Base-by-base conservation (phyloP, 495 filamentous ascomycete species). In the Penicillium taxi region DNA sequence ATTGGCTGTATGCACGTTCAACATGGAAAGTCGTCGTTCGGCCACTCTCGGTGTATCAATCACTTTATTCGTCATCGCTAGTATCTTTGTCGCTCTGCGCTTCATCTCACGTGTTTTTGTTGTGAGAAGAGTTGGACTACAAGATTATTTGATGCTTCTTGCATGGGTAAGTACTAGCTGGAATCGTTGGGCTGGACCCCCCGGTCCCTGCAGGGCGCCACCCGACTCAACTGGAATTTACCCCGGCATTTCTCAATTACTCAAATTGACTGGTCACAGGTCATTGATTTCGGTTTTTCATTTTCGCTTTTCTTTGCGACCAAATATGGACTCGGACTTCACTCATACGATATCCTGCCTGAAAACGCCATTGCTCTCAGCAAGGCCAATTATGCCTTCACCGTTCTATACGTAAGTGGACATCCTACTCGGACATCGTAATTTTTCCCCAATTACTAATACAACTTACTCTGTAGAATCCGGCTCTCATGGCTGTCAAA, bases 151-250 rank as follows among this genome's bases (percentile, higher is more conserved):
- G 48, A 94, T 96, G 43, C 53, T 87, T 15, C 26, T 86, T 39
- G 86, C 88, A 44, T 95, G 85, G 89, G 71, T 86, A 66, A 46
- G 66, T 62, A n/a, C n/a, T n/a, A n/a, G n/a, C n/a, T n/a, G n/a
- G n/a, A n/a, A n/a, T n/a, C n/a, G n/a, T n/a, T n/a, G n/a, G n/a
- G n/a, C n/a, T n/a, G n/a, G 12, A 15, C 40, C 18, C 34, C 24
- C 15, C 23, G 23, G 29, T 38, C 12, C 41, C 50, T 53, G 41
- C 53, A 53, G 39, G 33, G 23, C 44, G 18, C 35, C 36, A 20
- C 16, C 29, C 17, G 23, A 16, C 19, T n/a, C n/a, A n/a, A n/a
- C n/a, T n/a, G n/a, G n/a, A n/a, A n/a, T n/a, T n/a, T n/a, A n/a
- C n/a, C 22, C 15, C 26, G 12, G 34, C 28, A 32, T 19, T 14